Conservation (phyloP, 257 asterid genomes). For the Anisodus tanguticus region DNA sequence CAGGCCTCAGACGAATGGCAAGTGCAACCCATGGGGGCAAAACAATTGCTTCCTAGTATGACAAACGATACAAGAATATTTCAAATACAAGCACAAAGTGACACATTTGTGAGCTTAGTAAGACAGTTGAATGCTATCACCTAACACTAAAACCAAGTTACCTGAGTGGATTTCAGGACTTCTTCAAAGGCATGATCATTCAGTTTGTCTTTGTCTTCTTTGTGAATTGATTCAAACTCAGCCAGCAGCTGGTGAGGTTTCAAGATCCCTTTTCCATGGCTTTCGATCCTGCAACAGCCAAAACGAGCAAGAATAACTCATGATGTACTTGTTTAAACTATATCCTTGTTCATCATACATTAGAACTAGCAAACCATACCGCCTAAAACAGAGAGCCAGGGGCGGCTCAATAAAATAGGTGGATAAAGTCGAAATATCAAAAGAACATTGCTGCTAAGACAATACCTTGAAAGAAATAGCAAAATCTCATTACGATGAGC, state of each 20-base stretch:
- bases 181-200: conserved; percentile 78
- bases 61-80: neutral
- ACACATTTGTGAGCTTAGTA: neutral
- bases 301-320: conserved; percentile 1
- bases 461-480: conserved; percentile 68
- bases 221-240: conserved; percentile 68
- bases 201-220: conserved; percentile 55
- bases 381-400: neutral
- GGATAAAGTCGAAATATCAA: too few species aligned
- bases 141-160: conserved; percentile 17
- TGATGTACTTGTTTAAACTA: neutral
- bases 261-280: conserved; percentile 85
- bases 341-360: neutral
- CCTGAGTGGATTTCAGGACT: conserved; percentile 80
- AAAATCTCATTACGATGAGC: conserved; percentile 80
- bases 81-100: neutral
- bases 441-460: neutral
- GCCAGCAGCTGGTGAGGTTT: conserved; percentile 83
- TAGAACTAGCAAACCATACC: neutral
- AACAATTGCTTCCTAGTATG: conserved; percentile 78
- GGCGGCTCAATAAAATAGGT: too few species aligned
- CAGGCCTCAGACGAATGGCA: conserved; percentile 91
- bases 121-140: neutral
- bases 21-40: conserved; percentile 95
- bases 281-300: conserved; percentile 60